A percentile compares a stretch with the other conserved stretches of the same genome.
Evolutionary conservation across 768 basidiomycete species (phyloP).

Genomic region (Tylopilus subfusipes): DNA sequence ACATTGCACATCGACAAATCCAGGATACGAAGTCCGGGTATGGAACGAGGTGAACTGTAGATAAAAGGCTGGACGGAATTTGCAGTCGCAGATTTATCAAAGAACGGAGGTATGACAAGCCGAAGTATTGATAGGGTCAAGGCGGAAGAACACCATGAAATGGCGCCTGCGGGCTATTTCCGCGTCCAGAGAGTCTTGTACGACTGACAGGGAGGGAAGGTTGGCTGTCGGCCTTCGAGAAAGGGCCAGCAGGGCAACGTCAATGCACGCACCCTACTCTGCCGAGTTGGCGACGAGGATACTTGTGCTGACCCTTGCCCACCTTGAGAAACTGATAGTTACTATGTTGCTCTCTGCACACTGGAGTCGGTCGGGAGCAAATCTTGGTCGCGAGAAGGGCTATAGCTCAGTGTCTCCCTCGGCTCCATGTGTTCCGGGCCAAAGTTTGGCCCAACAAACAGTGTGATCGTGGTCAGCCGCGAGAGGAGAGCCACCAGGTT

Average conservation of each 20-base stretch:
- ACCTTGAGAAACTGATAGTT: conserved; percentile 79
- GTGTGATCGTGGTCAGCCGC: conserved; percentile 43
- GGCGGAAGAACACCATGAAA: conserved; percentile 77
- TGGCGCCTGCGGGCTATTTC: conserved; percentile 32
- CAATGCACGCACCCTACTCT: conserved; percentile 75
- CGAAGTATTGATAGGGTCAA: conserved; percentile 54
- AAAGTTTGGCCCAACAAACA: conserved; percentile 76
- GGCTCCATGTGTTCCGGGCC: conserved; percentile 78
- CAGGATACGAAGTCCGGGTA: conserved; percentile 54
- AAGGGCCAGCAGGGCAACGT: conserved; percentile 61
- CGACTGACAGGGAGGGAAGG: conserved; percentile 52
- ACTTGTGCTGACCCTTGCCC: not conserved
- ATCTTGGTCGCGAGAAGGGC: not conserved
- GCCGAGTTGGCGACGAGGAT: not conserved
- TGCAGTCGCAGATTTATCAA: conserved; percentile 63
- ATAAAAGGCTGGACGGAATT: conserved; percentile 61
- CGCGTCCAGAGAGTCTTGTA: conserved; percentile 59
- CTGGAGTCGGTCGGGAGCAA: conserved; percentile 25
- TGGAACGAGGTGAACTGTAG: conserved; percentile 21
- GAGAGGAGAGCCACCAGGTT: conserved; percentile 63
- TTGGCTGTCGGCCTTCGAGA: conserved; percentile 54
- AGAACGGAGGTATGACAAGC: conserved; percentile 35
- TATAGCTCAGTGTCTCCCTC: conserved; percentile 39
- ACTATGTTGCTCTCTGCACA: conserved; percentile 73
- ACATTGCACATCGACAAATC: conserved; percentile 75